Conservation (phyloP, 371 early-diverging fungal species). For the Mucor irregularis region DNA sequence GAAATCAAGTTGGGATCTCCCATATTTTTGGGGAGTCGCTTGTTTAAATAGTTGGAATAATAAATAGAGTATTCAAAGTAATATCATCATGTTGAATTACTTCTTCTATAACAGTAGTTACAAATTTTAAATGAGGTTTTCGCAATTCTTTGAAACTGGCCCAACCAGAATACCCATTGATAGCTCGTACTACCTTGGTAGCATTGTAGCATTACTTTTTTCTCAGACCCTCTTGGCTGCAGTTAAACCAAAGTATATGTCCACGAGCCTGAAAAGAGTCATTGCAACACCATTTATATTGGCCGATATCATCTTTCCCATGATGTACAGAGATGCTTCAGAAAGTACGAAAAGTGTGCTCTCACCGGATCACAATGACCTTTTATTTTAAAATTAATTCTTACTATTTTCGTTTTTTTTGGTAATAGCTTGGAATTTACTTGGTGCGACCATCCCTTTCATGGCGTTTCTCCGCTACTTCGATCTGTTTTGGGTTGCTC, state of each 20-base stretch:
- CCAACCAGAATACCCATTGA: constrained; percentile 15
- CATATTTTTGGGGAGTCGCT: constrained; percentile 16
- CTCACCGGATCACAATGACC: too few species aligned
- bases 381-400: too few species aligned
- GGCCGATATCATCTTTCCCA: constrained; percentile 1
- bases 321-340: constrained; percentile 2
- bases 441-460: constrained; percentile 18
- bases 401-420: too few species aligned
- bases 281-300: constrained; percentile 5
- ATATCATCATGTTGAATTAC: neutral
- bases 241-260: constrained; percentile 2
- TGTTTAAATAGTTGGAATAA: neutral
- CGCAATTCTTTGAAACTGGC: constrained; percentile 11
- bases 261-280: constrained; percentile 3
- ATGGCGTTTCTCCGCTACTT: constrained; percentile 17
- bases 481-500: constrained; percentile 16
- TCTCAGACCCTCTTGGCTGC: constrained; percentile 6
- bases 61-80: neutral
- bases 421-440: constrained; percentile 19
- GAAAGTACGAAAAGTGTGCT: too few species aligned
- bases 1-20: too few species aligned
- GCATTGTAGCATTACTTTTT: neutral
- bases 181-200: constrained; percentile 13
- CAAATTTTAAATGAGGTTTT: constrained; percentile 9
- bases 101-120: neutral